Evolutionary conservation across 148 eudicot genomes (phyloP).

Genomic region (Persicaria maculosa): DNA sequence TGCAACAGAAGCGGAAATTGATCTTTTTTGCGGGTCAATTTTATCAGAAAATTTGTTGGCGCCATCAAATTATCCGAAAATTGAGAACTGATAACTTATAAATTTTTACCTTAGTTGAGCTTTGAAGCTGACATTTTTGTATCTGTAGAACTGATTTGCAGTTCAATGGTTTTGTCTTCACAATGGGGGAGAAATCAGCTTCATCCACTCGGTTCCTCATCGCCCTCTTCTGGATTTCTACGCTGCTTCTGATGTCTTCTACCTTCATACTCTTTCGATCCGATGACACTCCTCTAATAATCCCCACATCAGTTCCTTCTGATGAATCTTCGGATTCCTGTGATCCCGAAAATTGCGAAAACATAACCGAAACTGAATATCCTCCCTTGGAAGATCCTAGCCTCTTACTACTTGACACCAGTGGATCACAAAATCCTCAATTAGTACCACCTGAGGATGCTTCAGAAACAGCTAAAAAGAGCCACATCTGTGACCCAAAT

Average conservation of each 20-base stretch:
- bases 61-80: not conserved
- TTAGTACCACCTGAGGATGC: not conserved
- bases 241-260: conserved; percentile 10
- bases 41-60: not conserved
- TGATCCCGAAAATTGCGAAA: not conserved
- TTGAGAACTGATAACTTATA: not conserved
- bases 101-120: not conserved
- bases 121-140: not conserved
- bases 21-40: not conserved
- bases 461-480: not conserved
- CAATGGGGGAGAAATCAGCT: conserved; percentile 10
- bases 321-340: not conserved
- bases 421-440: not conserved
- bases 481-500: not conserved
- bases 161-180: not conserved
- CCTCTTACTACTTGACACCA: not conserved
- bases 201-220: conserved; percentile 1
- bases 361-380: not conserved
- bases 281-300: not conserved
- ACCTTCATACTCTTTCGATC: not conserved
- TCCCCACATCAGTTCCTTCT: not conserved
- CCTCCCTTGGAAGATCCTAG: conserved; percentile 3
- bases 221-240: conserved; percentile 3
- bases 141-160: not conserved
- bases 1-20: not conserved